Base-by-base conservation (phyloP, 176 grass and related monocot species). In the Ananas comosus region DNA sequence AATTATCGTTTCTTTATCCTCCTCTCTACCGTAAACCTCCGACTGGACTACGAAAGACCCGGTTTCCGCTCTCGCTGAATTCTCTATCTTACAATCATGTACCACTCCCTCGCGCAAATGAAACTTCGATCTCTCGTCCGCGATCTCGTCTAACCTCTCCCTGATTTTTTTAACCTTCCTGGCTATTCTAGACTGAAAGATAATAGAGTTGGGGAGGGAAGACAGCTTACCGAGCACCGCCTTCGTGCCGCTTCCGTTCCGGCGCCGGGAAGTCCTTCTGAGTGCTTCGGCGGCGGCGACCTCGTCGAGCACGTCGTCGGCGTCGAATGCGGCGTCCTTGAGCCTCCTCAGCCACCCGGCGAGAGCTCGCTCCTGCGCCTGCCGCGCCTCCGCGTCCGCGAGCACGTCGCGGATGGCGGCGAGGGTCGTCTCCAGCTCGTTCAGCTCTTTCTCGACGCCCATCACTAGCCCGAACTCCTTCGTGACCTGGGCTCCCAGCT, bases 1-100 rank as follows among this genome's bases (percentile, higher is more conserved):
- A n/a, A n/a, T n/a, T 51, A 76, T 65, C 16, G 3, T 13, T 13
- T 76, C 65, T 11, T 76, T 76, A 25, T 76, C 73, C 21, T 76
- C 56, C 17, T 67, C 73, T 25, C 73, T 48, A 5, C 63, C 63
- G 3, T 65, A 72, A 10, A 72, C 51, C 25, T 72, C 70, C 23
- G 33, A 48, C 1, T 27, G 25, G 58, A 57, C 70, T 56, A 57
- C 23, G 10, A 72, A 72, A 42, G 53, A 72, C 51, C 50, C 53
- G 18, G 70, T 72, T 12, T 12, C 25, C 70, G 51, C 18, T 59
- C 24, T 58, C 24, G 21, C 58, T 10, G 27, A 33, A 47, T 12
- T 48, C 58, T 61, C 53, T 11, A 18, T 58, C 23, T 52, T 72
- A 27, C 70, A n/a, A 16, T 72, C 70, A 16, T 72, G 24, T 10